Evolutionary conservation across 306 rosid genomes (phyloP).

Genomic region (Glycine soja): DNA sequence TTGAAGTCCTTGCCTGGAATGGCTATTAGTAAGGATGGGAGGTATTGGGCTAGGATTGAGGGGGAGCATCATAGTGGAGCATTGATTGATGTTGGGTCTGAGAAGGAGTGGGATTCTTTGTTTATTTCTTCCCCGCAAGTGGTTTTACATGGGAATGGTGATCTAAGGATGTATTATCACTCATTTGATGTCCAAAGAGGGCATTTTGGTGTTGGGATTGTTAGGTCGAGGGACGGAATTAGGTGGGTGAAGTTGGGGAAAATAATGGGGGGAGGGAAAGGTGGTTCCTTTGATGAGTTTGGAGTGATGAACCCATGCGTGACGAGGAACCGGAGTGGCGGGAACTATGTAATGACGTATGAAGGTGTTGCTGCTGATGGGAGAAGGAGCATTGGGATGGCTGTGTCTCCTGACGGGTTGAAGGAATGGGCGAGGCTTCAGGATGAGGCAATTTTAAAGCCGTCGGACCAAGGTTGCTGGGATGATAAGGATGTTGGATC

Average conservation of each 20-base stretch:
- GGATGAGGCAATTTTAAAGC: constrained; percentile 54
- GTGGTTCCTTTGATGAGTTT: constrained; percentile 65
- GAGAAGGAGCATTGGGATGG: constrained; percentile 73
- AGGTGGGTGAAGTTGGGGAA: constrained; percentile 81
- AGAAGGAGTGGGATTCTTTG: constrained; percentile 73
- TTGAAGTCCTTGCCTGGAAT: constrained; percentile 77
- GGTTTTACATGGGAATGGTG: constrained; percentile 73
- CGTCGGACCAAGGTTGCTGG: constrained; percentile 65
- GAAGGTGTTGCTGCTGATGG: constrained; percentile 76
- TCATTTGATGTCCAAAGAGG: constrained; percentile 67
- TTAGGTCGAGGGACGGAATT: constrained; percentile 88
- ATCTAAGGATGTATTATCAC: constrained; percentile 84
- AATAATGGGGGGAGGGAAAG: constrained; percentile 68
- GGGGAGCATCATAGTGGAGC: constrained; percentile 91
- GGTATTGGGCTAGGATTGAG: constrained; percentile 92
- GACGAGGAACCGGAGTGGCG: constrained; percentile 57
- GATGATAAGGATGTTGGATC: constrained; percentile 70
- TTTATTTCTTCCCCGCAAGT: constrained; percentile 73
- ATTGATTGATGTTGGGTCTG: constrained; percentile 72
- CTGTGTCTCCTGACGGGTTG: constrained; percentile 70
- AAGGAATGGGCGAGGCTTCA: constrained; percentile 69
- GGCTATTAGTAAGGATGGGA: constrained; percentile 86
- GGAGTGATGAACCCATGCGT: constrained; percentile 68
- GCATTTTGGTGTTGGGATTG: constrained; percentile 68
- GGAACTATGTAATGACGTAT: constrained; percentile 78